These are phyloP conservation scores for Phytophthora sp. DNA, from an alignment of 352 stramenopile genomes.

Conservation along the genomic window DNA sequence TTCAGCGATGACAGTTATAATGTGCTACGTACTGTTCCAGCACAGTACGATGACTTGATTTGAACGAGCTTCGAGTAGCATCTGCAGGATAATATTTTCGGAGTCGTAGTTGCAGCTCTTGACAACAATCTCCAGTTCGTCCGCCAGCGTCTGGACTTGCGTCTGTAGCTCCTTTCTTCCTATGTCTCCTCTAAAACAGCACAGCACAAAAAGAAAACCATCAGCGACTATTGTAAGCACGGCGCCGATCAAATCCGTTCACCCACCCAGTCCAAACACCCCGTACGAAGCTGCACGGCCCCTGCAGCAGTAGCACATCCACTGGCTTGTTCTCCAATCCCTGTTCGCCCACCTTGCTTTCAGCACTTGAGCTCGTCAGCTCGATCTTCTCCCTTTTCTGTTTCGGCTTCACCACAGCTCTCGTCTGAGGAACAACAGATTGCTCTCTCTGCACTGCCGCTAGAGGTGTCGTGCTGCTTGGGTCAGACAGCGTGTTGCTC, in stretches of 20 bases:
- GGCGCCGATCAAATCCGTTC: not conserved
- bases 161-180: slow-evolving; percentile 9
- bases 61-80: slow-evolving; percentile 15
- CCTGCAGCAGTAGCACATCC: slow-evolving; percentile 28
- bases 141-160: slow-evolving; percentile 18
- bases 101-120: slow-evolving; percentile 14
- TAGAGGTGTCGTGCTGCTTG: not conserved
- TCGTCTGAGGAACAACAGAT: not conserved
- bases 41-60: slow-evolving; percentile 42
- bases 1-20: no score
- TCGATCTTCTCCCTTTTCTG: not conserved
- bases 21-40: slow-evolving; percentile 44
- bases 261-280: slow-evolving; percentile 32
- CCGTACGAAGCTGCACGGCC: slow-evolving; percentile 41
- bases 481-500: not conserved
- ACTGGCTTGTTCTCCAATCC: not conserved
- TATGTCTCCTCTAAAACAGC: slow-evolving; percentile 17
- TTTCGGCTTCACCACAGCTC: slow-evolving; percentile 6
- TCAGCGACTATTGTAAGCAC: not conserved
- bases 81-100: slow-evolving; percentile 23
- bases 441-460: not conserved
- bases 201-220: not conserved
- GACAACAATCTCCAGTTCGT: slow-evolving; percentile 17
- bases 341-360: not conserved
- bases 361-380: not conserved